A percentile compares a stretch with the other conserved stretches of the same genome.
phyloP scores from a whole-genome alignment of 257 asterid species.

The Plectranthus barbatus region DNA sequence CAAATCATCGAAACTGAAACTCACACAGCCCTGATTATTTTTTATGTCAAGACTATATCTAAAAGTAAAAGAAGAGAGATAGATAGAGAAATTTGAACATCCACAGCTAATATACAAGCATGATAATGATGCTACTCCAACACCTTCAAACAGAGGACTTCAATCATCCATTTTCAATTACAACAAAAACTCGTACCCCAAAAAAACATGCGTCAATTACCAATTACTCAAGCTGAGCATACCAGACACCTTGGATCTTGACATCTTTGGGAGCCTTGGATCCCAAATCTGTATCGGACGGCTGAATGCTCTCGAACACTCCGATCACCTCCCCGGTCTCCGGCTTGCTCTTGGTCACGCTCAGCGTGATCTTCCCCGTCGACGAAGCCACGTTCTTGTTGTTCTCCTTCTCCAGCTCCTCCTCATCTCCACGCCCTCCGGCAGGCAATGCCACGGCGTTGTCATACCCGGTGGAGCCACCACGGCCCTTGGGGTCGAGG shows the following conservation, averaged over 20 bases:
- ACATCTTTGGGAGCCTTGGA: slow-evolving; percentile 92
- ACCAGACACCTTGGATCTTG: slow-evolving; percentile 96
- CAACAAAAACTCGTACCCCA: neutral
- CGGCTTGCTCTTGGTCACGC: no score
- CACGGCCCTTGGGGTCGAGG: slow-evolving; percentile 99
- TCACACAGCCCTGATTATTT: no score
- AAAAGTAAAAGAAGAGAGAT: no score
- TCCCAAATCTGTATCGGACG: slow-evolving; percentile 94
- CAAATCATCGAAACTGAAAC: no score
- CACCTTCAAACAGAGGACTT: neutral
- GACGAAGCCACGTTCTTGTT: slow-evolving; percentile 58
- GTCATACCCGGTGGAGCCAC: slow-evolving; percentile 97
- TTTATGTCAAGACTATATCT: no score
- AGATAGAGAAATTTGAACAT: neutral
- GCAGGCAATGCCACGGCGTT: slow-evolving; percentile 97
- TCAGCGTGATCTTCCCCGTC: slow-evolving; percentile 70
- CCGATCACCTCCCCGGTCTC: slow-evolving; percentile 97
- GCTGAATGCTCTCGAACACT: slow-evolving; percentile 92
- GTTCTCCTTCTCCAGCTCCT: slow-evolving; percentile 98
- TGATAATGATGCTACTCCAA: neutral
- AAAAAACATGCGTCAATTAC: no score
- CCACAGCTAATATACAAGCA: neutral
- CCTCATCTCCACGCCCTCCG: slow-evolving; percentile 98
- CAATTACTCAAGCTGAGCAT: slow-evolving; percentile 76
- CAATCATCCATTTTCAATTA: neutral